Percentiles rank a stretch among this genome's conserved stretches.
Conservation (phyloP, 495 filamentous ascomycete species). For the Penicillium desertorum region DNA sequence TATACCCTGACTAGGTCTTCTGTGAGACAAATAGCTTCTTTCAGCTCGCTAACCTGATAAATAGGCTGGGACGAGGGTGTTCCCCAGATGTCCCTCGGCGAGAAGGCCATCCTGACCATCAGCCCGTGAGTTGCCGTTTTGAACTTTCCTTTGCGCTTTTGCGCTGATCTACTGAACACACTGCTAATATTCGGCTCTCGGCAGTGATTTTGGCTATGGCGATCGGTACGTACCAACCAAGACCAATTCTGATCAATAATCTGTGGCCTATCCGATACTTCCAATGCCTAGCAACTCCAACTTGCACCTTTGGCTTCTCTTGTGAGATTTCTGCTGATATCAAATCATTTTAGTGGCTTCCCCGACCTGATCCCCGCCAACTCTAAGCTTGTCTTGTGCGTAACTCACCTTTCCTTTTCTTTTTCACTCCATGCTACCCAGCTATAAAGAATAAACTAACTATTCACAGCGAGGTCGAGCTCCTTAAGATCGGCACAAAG, state of each 20-base stretch:
- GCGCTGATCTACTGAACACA: slow-evolving; percentile 2
- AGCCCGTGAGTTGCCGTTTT: slow-evolving; percentile 56
- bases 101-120: slow-evolving; percentile 79
- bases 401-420: slow-evolving; percentile 7
- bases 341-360: slow-evolving; percentile 33
- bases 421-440: background rate
- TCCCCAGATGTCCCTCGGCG: slow-evolving; percentile 71
- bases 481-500: slow-evolving; percentile 42
- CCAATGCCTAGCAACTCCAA: background rate
- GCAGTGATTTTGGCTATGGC: slow-evolving; percentile 77
- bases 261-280: background rate
- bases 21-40: background rate
- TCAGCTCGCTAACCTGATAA: slow-evolving; percentile 6
- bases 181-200: slow-evolving; percentile 23
- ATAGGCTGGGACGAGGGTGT: slow-evolving; percentile 89
- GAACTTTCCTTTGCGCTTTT: background rate
- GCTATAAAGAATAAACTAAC: slow-evolving; percentile 9
- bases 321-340: background rate
- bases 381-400: slow-evolving; percentile 54
- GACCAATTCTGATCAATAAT: background rate
- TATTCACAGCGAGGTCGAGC: slow-evolving; percentile 44
- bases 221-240: slow-evolving; percentile 51
- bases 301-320: background rate
- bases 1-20: background rate
- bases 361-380: slow-evolving; percentile 57